Evolutionary conservation across 805 yeast genomes (phyloP).

Genomic region (Scheffersomyces coipomensis): DNA sequence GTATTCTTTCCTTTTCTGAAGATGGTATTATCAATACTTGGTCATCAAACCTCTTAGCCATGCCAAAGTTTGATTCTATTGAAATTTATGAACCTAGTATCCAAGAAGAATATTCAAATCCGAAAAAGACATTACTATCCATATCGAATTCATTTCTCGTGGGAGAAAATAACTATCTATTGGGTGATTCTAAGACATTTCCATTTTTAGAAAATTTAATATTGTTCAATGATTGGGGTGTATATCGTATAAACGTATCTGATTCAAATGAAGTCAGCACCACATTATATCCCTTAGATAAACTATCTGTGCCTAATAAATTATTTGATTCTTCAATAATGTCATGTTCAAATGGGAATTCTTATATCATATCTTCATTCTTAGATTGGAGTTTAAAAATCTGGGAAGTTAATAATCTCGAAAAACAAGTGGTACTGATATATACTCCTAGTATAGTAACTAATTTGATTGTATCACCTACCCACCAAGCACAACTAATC

Average conservation of each 20-base stretch:
- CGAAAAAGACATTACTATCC: not conserved
- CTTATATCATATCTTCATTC: slow-evolving; percentile 14
- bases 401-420: slow-evolving; percentile 11
- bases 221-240: not conserved
- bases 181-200: not conserved
- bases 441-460: slow-evolving; percentile 18
- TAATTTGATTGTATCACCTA: slow-evolving; percentile 17
- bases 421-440: slow-evolving; percentile 14
- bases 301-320: not conserved
- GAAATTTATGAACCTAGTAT: not conserved
- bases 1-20: slow-evolving; percentile 17
- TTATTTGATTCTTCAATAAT: not conserved
- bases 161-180: not conserved
- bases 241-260: not conserved
- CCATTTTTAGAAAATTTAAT: not conserved
- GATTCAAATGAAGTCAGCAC: no score
- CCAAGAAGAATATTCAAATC: not conserved
- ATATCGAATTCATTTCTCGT: not conserved
- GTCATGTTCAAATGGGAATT: not conserved
- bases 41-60: slow-evolving; percentile 31
- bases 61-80: slow-evolving; percentile 20
- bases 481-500: slow-evolving; percentile 19
- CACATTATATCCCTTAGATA: no score
- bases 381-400: slow-evolving; percentile 22
- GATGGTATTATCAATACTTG: slow-evolving; percentile 31